phyloP scores from a whole-genome alignment of 768 basidiomycete species.

The Epithele typhae region DNA sequence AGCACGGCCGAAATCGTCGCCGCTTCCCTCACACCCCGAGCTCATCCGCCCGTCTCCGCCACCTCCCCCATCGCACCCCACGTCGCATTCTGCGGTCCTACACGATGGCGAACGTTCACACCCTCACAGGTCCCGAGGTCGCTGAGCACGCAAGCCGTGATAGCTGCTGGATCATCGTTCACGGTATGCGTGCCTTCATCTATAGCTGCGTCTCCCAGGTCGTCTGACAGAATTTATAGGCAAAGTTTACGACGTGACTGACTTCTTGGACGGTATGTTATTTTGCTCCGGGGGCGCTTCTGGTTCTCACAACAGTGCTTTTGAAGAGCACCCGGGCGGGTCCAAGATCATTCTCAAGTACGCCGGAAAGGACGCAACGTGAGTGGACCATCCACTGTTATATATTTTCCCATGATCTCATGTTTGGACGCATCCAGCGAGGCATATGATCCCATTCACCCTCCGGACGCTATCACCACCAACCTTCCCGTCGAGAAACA shows the following conservation, averaged over 20 bases:
- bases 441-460: constrained; percentile 89
- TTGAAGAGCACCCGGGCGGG: constrained; percentile 20
- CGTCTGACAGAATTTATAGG: constrained; percentile 11
- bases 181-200: constrained; percentile 35
- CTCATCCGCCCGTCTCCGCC: too few species aligned
- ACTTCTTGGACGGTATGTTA: constrained; percentile 29
- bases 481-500: constrained; percentile 82
- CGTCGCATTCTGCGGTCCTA: too few species aligned
- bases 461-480: constrained; percentile 75
- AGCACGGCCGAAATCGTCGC: too few species aligned
- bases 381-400: constrained; percentile 1
- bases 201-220: neutral
- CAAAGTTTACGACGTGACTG: constrained; percentile 39
- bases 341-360: constrained; percentile 46
- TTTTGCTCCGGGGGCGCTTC: too few species aligned
- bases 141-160: constrained; percentile 52
- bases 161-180: constrained; percentile 80
- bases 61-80: too few species aligned
- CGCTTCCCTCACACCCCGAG: too few species aligned
- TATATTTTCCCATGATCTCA: neutral
- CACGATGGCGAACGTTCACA: constrained; percentile 16
- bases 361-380: constrained; percentile 50
- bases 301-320: neutral
- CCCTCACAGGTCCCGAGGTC: constrained; percentile 35
- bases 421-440: constrained; percentile 15